Percentiles rank a stretch among this genome's conserved stretches.
phyloP scores from a whole-genome alignment of 306 rosid genomes.

The Trichosanthes truncata region DNA sequence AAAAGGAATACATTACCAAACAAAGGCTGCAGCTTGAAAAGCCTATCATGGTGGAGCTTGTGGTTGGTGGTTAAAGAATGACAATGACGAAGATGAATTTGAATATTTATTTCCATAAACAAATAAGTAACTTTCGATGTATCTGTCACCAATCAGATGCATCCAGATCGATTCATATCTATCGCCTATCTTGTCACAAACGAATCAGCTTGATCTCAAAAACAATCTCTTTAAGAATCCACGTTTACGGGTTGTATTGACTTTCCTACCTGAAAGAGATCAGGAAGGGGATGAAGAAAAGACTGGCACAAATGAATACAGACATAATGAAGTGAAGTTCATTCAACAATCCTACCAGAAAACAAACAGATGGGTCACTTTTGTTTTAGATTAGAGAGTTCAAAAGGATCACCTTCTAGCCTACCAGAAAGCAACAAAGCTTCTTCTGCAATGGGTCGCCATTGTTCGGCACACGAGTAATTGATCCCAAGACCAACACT shows the following conservation, averaged over 20 bases:
- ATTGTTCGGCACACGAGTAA: conserved; percentile 91
- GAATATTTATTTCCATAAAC: neutral
- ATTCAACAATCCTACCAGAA: neutral
- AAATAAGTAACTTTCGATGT: neutral
- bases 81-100: neutral
- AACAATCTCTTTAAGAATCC: conserved; percentile 6
- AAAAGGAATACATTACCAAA: neutral
- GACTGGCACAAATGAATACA: neutral
- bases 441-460: conserved; percentile 94
- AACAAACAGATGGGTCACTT: neutral
- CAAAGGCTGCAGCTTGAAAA: neutral
- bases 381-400: neutral
- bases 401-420: conserved; percentile 42
- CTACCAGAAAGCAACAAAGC: conserved; percentile 62
- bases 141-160: neutral
- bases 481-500: conserved; percentile 95
- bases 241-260: neutral
- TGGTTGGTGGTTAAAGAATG: neutral
- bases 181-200: neutral
- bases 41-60: neutral
- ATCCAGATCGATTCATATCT: neutral
- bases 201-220: neutral
- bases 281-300: neutral
- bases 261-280: conserved; percentile 4
- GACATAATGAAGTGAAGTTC: neutral